phyloP scores from a whole-genome alignment of 1,139 yeast genomes.

The Yamadazyma epiphylla region DNA sequence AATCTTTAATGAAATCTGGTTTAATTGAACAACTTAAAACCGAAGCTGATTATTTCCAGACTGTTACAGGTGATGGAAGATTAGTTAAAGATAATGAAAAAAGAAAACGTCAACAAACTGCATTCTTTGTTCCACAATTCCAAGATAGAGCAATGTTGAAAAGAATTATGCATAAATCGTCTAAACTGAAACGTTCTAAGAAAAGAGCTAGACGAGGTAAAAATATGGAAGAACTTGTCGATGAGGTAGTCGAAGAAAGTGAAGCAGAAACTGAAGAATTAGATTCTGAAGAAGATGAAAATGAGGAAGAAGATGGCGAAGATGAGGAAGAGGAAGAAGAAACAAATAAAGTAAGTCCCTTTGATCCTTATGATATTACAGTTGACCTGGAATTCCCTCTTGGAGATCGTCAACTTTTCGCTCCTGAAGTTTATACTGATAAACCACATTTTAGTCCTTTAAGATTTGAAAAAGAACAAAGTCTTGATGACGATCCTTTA shows the following conservation, averaged over 20 bases:
- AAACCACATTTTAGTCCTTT: constrained; percentile 22
- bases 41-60: constrained; percentile 36
- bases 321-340: constrained; percentile 15
- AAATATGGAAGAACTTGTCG: constrained; percentile 1
- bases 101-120: constrained; percentile 27
- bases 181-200: constrained; percentile 1
- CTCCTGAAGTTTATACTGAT: constrained; percentile 18
- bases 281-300: constrained; percentile 9
- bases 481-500: constrained; percentile 13
- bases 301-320: constrained; percentile 9
- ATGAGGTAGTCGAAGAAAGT: constrained; percentile 3
- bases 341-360: constrained; percentile 26
- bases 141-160: constrained; percentile 13
- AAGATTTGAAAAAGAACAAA: constrained; percentile 15
- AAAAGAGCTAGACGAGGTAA: constrained; percentile 2
- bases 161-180: constrained; percentile 9
- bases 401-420: constrained; percentile 32
- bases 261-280: constrained; percentile 3
- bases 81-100: constrained; percentile 29
- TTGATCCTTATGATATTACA: constrained; percentile 36
- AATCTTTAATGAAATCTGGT: not conserved
- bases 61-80: constrained; percentile 34
- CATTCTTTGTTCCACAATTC: constrained; percentile 23
- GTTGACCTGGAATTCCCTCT: constrained; percentile 32
- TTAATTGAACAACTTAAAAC: constrained; percentile 14